Conservation (phyloP, 306 rosid species). For the Lathyrus tuberosus region DNA sequence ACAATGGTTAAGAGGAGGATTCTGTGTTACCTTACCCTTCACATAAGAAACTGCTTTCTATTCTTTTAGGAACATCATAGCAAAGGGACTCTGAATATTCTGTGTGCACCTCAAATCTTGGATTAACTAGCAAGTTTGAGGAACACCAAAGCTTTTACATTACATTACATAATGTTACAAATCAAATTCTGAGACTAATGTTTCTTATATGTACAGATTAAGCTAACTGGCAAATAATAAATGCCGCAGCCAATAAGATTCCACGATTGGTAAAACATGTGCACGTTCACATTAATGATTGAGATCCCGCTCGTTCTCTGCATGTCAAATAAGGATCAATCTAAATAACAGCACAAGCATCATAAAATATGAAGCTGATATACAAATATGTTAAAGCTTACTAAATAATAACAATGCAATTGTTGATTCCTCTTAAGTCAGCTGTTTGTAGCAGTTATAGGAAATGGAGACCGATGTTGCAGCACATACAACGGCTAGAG, state of each 20-base stretch:
- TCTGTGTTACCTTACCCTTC: too few relatives aligned
- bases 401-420: slow-evolving; percentile 19
- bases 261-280: slow-evolving; percentile 26
- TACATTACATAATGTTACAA: slow-evolving; percentile 20
- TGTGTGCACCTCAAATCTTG: background rate
- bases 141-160: slow-evolving; percentile 39
- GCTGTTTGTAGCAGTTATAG: slow-evolving; percentile 80
- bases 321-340: slow-evolving; percentile 12
- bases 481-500: slow-evolving; percentile 80
- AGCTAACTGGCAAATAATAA: slow-evolving; percentile 26
- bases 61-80: background rate
- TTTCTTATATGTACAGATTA: slow-evolving; percentile 42
- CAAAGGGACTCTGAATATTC: background rate
- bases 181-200: slow-evolving; percentile 38
- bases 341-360: slow-evolving; percentile 34
- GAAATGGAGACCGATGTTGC: slow-evolving; percentile 78
- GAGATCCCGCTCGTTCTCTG: slow-evolving; percentile 20
- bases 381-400: slow-evolving; percentile 1
- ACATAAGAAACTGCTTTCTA: too few relatives aligned
- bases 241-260: slow-evolving; percentile 40
- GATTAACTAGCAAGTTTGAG: slow-evolving; percentile 31
- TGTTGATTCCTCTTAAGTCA: slow-evolving; percentile 45
- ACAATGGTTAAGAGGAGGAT: too few relatives aligned
- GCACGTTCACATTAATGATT: slow-evolving; percentile 26
- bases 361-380: slow-evolving; percentile 26